phyloP scores from a whole-genome alignment of 192 early-diverging fungal species.

The Coemansia sp. region DNA sequence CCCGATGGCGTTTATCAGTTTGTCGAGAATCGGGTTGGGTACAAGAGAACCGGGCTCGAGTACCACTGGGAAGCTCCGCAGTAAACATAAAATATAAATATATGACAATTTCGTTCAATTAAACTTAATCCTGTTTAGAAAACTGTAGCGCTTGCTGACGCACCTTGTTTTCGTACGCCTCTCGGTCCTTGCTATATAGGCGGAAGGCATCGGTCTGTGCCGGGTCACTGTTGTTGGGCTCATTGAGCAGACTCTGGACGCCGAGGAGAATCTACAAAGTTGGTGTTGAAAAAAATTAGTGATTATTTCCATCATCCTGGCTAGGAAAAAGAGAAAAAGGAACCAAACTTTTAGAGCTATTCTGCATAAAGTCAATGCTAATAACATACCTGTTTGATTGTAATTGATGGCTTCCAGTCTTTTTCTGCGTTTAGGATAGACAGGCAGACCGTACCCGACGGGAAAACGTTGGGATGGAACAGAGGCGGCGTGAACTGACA shows the following conservation, averaged over 20 bases:
- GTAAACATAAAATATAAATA: not conserved
- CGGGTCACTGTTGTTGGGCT: conserved; percentile 88
- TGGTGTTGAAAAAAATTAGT: not conserved
- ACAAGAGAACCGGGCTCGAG: conserved; percentile 38
- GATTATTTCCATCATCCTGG: not conserved
- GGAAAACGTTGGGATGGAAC: conserved; percentile 97
- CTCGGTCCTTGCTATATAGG: conserved; percentile 52
- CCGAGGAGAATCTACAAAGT: conserved; percentile 80
- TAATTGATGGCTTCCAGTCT: conserved; percentile 93
- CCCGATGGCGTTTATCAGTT: conserved; percentile 73
- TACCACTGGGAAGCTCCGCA: conserved; percentile 45
- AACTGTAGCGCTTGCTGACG: conserved; percentile 57
- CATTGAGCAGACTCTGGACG: conserved; percentile 85
- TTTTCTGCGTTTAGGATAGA: conserved; percentile 96
- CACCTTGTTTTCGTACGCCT: conserved; percentile 57
- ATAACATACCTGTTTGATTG: conserved; percentile 74
- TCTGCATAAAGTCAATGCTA: not conserved
- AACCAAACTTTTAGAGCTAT: not conserved
- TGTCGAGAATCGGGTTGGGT: conserved; percentile 29
- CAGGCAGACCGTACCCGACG: conserved; percentile 95
- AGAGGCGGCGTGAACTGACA: conserved; percentile 76
- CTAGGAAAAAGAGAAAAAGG: not conserved
- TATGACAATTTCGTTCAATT: not conserved
- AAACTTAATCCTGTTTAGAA: conserved; percentile 9
- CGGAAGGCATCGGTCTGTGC: conserved; percentile 57